phyloP scores from a whole-genome alignment of 1,284 basidiomycete species.

The Pseudomicrostroma phylloplanum region DNA sequence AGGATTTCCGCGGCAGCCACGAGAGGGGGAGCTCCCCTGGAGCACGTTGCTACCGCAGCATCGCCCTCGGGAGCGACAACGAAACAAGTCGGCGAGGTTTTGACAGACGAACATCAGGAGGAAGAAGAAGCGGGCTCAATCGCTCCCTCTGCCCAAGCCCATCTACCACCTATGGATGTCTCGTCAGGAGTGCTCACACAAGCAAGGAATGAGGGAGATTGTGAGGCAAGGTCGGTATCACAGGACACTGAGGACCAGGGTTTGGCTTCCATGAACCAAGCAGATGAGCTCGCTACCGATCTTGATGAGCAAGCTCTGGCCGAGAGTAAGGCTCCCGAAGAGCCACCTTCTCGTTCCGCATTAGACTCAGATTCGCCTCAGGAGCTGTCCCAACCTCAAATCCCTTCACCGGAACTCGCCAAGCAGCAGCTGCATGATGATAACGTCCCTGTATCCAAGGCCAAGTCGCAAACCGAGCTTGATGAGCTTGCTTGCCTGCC shows the following conservation, averaged over 20 bases:
- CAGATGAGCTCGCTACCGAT: not conserved
- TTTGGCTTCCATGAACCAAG: too few relatives aligned
- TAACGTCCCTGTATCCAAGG: not conserved
- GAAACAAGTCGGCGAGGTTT: not conserved
- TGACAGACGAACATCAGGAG: not conserved
- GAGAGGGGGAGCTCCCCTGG: constrained; percentile 2
- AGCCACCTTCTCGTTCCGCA: constrained; percentile 18
- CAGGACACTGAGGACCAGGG: too few relatives aligned
- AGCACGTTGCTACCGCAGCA: not conserved
- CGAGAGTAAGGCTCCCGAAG: constrained; percentile 24
- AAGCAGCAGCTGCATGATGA: not conserved
- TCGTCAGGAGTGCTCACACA: not conserved
- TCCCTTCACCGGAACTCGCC: constrained; percentile 15
- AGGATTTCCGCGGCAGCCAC: not conserved
- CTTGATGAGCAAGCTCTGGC: constrained; percentile 18
- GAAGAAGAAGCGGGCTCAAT: constrained; percentile 12
- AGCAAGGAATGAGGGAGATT: not conserved
- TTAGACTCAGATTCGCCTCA: constrained; percentile 4
- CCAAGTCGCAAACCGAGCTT: not conserved
- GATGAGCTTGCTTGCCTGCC: not conserved
- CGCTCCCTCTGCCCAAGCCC: constrained; percentile 7
- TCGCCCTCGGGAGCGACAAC: not conserved
- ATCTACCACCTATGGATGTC: not conserved
- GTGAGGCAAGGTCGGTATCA: constrained; percentile 6
- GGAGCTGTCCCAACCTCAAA: constrained; percentile 22